Evolutionary conservation across 371 early-diverging fungal species (phyloP).

Genomic region (Coemansia sp.): DNA sequence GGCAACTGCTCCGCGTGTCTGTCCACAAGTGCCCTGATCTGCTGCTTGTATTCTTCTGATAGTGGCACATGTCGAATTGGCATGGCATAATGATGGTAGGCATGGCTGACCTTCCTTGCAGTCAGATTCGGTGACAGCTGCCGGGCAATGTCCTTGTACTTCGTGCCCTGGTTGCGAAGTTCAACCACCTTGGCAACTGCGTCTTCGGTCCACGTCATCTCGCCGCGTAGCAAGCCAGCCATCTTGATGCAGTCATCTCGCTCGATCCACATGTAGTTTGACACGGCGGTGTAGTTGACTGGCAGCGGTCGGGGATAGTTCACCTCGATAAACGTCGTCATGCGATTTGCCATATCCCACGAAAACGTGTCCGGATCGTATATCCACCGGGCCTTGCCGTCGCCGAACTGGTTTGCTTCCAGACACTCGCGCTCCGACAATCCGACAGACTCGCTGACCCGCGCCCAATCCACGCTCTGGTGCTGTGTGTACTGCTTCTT

Average conservation of each 20-base stretch:
- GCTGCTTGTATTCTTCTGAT: neutral
- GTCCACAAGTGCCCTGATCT: neutral
- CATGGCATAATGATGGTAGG: neutral
- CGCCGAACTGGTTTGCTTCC: neutral
- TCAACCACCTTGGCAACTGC: neutral
- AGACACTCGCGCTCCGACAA: neutral
- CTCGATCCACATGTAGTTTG: constrained; percentile 20
- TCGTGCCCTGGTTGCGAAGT: constrained; percentile 1
- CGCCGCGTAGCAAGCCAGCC: constrained; percentile 4
- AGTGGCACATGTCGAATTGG: neutral
- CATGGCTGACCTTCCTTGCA: neutral
- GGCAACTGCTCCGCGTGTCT: neutral
- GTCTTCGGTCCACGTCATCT: constrained; percentile 11
- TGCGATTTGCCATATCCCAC: neutral
- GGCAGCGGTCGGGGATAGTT: neutral
- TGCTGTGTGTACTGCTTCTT: constrained; percentile 4
- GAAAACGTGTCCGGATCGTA: neutral
- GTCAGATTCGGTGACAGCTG: neutral
- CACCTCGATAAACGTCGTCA: neutral
- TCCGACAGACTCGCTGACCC: neutral
- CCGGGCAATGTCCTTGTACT: neutral
- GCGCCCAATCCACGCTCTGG: neutral
- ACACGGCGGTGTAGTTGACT: constrained; percentile 10
- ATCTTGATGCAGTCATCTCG: constrained; percentile 8
- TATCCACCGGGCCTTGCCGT: neutral